phyloP scores from a whole-genome alignment of 2,329 filamentous ascomycete genomes.

The Chaetomium strumarium region DNA sequence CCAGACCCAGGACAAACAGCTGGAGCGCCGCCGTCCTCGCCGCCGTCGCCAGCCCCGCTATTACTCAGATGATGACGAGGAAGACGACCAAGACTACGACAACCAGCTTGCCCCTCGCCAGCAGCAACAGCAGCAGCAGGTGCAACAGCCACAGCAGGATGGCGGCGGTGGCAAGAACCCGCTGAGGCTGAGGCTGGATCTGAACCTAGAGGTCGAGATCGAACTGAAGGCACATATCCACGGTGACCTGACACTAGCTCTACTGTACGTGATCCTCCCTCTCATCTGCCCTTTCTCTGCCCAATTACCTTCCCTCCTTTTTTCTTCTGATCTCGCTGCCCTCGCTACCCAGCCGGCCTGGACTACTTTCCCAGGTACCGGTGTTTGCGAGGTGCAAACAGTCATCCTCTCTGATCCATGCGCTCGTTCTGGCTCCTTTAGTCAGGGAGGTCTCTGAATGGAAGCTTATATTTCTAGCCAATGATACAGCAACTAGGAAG shows the following conservation, averaged over 20 bases:
- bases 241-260: slow-evolving; percentile 66
- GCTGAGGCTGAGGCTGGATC: slow-evolving; percentile 62
- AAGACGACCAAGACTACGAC: slow-evolving; percentile 21
- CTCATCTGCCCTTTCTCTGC: neutral
- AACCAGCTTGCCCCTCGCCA: slow-evolving; percentile 22
- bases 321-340: neutral
- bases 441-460: neutral
- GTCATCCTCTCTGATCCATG: neutral
- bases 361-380: no score
- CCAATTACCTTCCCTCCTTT: neutral
- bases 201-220: slow-evolving; percentile 75
- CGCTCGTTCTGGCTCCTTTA: neutral
- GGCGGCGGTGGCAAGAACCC: slow-evolving; percentile 48
- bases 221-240: slow-evolving; percentile 74
- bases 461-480: slow-evolving; percentile 9
- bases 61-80: slow-evolving; percentile 16
- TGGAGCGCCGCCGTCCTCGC: slow-evolving; percentile 17
- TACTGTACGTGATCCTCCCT: slow-evolving; percentile 51
- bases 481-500: slow-evolving; percentile 2
- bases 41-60: slow-evolving; percentile 11
- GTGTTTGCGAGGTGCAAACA: no score
- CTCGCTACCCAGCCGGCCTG: neutral
- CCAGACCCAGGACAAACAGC: slow-evolving; percentile 22
- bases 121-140: slow-evolving; percentile 19
- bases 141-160: slow-evolving; percentile 29